Percentiles rank a stretch among this genome's conserved stretches.
Evolutionary conservation across 352 stramenopile species (phyloP).

Genomic region (Phytophthora sp.): DNA sequence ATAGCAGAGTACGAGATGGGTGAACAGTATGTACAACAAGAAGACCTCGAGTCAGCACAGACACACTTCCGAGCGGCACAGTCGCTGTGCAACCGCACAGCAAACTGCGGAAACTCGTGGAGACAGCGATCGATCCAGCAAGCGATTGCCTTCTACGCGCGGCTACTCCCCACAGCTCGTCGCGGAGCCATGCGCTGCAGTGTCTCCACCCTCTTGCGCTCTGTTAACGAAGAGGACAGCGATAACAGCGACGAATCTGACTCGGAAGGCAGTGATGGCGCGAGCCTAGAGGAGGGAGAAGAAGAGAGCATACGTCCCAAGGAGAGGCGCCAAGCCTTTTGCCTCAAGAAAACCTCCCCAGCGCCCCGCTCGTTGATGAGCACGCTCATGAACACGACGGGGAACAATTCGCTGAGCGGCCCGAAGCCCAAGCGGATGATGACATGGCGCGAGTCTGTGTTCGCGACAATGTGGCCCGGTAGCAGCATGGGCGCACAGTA

Average conservation of each 20-base stretch:
- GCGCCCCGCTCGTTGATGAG: conserved; percentile 31
- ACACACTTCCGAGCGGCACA: conserved; percentile 48
- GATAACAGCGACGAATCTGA: conserved; percentile 10
- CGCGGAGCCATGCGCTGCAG: conserved; percentile 42
- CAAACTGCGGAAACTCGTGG: conserved; percentile 45
- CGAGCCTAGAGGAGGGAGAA: conserved; percentile 13
- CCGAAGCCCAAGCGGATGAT: conserved; percentile 28
- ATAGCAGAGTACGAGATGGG: conserved; percentile 61
- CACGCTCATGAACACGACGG: conserved; percentile 20
- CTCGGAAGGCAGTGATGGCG: background rate
- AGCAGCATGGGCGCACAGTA: conserved; percentile 2
- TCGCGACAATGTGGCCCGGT: conserved; percentile 16
- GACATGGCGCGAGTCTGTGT: conserved; percentile 35
- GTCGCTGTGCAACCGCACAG: conserved; percentile 55
- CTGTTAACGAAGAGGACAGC: conserved; percentile 12
- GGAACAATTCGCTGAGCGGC: conserved; percentile 4
- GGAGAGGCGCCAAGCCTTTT: conserved; percentile 29
- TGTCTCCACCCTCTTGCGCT: conserved; percentile 17
- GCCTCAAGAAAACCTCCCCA: conserved; percentile 19
- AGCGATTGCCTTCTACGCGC: conserved; percentile 63
- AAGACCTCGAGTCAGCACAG: conserved; percentile 48
- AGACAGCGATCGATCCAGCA: conserved; percentile 49
- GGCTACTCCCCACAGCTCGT: conserved; percentile 36
- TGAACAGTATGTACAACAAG: conserved; percentile 42
- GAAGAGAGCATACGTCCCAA: conserved; percentile 14